Conservation (phyloP, 2,329 filamentous ascomycete genomes). For the Trichoderma atrobrunneum region DNA sequence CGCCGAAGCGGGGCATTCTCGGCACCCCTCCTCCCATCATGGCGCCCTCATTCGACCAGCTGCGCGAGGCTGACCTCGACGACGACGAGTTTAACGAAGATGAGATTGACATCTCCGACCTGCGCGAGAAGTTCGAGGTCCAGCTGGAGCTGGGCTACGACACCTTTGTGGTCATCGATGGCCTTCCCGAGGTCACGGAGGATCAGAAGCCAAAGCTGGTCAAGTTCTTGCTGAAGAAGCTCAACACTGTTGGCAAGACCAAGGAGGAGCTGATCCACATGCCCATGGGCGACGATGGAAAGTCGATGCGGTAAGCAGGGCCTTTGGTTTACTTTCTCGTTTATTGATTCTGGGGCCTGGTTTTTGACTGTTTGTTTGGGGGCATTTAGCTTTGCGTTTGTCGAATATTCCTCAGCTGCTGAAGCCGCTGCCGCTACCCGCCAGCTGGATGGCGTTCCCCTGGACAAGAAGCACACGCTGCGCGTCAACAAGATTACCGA, state of each 20-base stretch:
- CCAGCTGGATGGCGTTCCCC: constrained; percentile 77
- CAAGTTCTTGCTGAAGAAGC: constrained; percentile 93
- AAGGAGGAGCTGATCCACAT: constrained; percentile 88
- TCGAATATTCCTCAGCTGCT: constrained; percentile 88
- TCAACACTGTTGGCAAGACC: constrained; percentile 80
- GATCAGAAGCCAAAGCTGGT: constrained; percentile 91
- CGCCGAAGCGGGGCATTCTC: constrained; percentile 37
- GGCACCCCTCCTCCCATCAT: constrained; percentile 55
- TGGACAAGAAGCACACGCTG: constrained; percentile 96
- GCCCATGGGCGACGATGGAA: constrained; percentile 84
- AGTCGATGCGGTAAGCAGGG: constrained; percentile 72
- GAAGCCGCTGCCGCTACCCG: constrained; percentile 89
- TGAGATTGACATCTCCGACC: constrained; percentile 92
- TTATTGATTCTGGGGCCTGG: background rate
- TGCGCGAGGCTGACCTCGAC: constrained; percentile 85
- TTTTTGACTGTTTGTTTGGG: background rate
- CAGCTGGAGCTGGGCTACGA: constrained; percentile 95
- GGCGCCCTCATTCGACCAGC: constrained; percentile 84
- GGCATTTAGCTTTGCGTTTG: constrained; percentile 77
- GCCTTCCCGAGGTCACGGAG: constrained; percentile 82
- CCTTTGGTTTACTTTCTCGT: background rate
- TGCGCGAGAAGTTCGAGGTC: constrained; percentile 92
- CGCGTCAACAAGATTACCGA: constrained; percentile 98
- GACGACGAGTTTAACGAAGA: constrained; percentile 85
- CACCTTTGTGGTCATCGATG: constrained; percentile 93